phyloP scores from a whole-genome alignment of 352 stramenopile species.

The Phytopythium aichiense region DNA sequence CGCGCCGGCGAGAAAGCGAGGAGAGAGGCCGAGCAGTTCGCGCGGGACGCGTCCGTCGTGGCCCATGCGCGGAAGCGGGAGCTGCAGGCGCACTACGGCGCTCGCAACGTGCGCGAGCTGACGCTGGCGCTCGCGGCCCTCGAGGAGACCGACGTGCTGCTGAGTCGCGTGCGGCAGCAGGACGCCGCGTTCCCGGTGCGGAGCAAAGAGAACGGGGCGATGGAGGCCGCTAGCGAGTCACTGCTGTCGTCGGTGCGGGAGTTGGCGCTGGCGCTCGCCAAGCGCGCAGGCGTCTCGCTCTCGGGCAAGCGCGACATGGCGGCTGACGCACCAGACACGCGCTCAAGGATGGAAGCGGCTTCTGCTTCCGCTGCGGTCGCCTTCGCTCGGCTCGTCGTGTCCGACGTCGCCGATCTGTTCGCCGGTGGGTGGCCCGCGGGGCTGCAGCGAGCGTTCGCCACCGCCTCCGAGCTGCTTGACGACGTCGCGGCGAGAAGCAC shows the following conservation, averaged over 20 bases:
- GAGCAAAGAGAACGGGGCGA: background rate
- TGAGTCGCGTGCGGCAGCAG: constrained; percentile 30
- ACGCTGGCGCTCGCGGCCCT: constrained; percentile 52
- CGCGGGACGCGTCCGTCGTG: constrained; percentile 24
- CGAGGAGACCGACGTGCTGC: constrained; percentile 51
- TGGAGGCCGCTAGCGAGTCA: constrained; percentile 8
- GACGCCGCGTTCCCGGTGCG: constrained; percentile 20
- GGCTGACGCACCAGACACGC: constrained; percentile 43
- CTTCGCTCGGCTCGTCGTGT: constrained; percentile 25
- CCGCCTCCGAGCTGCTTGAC: constrained; percentile 30
- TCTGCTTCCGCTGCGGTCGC: constrained; percentile 11
- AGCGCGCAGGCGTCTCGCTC: constrained; percentile 60
- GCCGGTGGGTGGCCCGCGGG: constrained; percentile 10
- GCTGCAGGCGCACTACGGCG: constrained; percentile 62
- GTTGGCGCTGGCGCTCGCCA: constrained; percentile 39
- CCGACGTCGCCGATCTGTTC: constrained; percentile 31
- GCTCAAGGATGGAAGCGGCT: constrained; percentile 36
- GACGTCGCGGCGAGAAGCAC: constrained; percentile 42
- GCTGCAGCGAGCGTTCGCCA: constrained; percentile 11
- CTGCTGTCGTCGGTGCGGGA: constrained; percentile 37
- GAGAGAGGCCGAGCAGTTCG: constrained; percentile 46
- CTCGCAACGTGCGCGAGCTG: constrained; percentile 37
- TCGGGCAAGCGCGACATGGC: constrained; percentile 48
- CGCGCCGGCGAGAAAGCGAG: constrained; percentile 56
- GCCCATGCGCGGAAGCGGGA: constrained; percentile 40